Base-by-base conservation (phyloP, 2,329 filamentous ascomycete species). In the Fusarium sp. region DNA sequence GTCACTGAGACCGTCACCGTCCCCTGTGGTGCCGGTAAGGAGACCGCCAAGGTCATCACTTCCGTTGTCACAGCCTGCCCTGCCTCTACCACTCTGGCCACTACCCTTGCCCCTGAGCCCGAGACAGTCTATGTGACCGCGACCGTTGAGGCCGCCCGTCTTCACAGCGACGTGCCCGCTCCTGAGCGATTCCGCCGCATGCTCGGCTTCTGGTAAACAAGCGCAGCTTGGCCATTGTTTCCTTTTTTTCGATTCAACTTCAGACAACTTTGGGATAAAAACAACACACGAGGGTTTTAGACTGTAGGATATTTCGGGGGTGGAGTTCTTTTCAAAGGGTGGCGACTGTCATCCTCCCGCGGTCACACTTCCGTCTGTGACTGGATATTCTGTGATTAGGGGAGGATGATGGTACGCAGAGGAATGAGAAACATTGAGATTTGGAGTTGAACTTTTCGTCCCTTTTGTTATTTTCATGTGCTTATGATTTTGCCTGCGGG, bases 111-210 rank as follows among this genome's bases (percentile, higher is more conserved):
- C 36, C 72, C 60, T 36, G 66, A 70, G 45, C 71, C 76, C 22
- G 76, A 77, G 66, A 77, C 76, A 15, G 76, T 78, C 24, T 78
- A 77, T 28, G 76, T 77, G 59, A 78, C 76, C 39, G 62, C 67
- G n/a, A 75, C 73, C 1, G 65, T 77, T 18, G 70, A 78, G 52
- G 57, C 61, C 17, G 60, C 64, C 42, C 32, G 45, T 22, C 62
- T 64, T 47, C 58, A 70, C 32, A 70, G 54, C 45, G 44, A 63
- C 18, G 56, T 52, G 45, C 60, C 73, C 17, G 69, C 57, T 28
- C 70, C 58, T 14, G 58, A 62, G 55, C 72, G 69, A 24, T 50
- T 75, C 59, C 73, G 73, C 59, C 73, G 73, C 66, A 75, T 75
- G 73, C 66, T 75, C 48, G 64, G 72, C 47, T 58, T 75, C 32